Evolutionary conservation across 2,329 filamentous ascomycete genomes (phyloP), one percentile per base, ranked within the genome.

Genomic region (Aspergillus awamori): DNA sequence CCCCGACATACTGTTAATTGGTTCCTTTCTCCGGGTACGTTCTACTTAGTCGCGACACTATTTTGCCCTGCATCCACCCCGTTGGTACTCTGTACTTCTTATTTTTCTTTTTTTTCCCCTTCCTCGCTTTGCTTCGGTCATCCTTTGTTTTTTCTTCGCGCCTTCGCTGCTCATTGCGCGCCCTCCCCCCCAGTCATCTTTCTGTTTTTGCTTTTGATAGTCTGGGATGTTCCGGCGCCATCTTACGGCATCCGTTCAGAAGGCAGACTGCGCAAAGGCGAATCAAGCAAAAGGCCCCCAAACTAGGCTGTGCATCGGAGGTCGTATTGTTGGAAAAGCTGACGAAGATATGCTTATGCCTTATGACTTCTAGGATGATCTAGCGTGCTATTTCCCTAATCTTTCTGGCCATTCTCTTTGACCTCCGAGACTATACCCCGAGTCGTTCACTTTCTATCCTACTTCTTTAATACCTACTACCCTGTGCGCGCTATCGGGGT

Each of bases 11-110:
- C 58, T 64, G 24, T 39, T 65, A 56, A 59, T 60, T 62, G 57
- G 63, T 60, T 59, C 58, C 62, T 66, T 62, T 63, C 62, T 64
- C 20, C 62, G 52, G 64, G 65, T 67, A 66, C 41, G 60, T 60
- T 60, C 54, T 60, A 36, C 33, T 36, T 36, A 60, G 53, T 36
- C 43, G 56, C 55, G 49, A 53, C 53, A 53, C 64, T 57, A 56
- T 54, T 39, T 43, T 65, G 58, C 53, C 53, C 45, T 41, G 47
- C 54, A 39, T 62, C 20, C 52, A 43, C 26, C 51, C 53, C 38
- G 24, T 28, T 55, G 22, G 53, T 22, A 15, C 33, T 36, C 26
- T 38, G 13, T 39, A 38, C 30, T 36, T 30, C 22, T 36, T 38
- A n/a, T 41, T 39, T 57, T 52, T 47, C 43, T 53, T 62, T 62